Evolutionary conservation across 257 asterid species (phyloP).

Genomic region (Petrea volubilis): DNA sequence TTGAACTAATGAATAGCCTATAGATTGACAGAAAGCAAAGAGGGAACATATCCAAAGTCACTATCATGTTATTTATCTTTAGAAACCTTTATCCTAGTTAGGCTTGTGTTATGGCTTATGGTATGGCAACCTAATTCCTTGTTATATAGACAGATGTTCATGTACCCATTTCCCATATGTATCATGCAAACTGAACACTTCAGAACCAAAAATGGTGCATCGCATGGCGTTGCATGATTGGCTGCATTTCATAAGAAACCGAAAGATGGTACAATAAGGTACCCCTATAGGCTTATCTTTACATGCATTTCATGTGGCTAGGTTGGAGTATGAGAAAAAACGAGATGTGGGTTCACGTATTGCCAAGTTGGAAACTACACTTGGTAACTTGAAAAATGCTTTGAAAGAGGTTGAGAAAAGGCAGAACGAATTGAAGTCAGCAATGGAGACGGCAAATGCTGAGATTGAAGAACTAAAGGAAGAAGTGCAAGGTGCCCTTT

Average conservation of each 20-base stretch:
- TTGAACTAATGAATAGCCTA: neutral
- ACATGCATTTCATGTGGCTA: conserved; percentile 36
- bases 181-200: neutral
- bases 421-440: conserved; percentile 64
- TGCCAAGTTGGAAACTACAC: conserved; percentile 73
- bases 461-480: conserved; percentile 66
- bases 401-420: conserved; percentile 59
- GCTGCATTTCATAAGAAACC: conserved; percentile 4
- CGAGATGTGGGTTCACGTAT: conserved; percentile 86
- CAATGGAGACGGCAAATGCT: conserved; percentile 52
- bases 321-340: conserved; percentile 95
- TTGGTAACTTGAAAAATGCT: conserved; percentile 49
- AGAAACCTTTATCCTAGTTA: neutral
- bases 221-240: conserved; percentile 13
- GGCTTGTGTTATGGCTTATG: conserved; percentile 8
- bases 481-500: conserved; percentile 61
- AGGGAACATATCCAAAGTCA: neutral
- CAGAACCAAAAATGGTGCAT: conserved; percentile 8
- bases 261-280: conserved; percentile 9
- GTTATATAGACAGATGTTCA: neutral
- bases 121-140: neutral
- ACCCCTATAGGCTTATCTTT: conserved; percentile 14
- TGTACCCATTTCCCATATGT: neutral
- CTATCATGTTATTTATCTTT: neutral
- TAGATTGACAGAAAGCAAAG: neutral